A percentile compares a stretch with the other conserved stretches of the same genome.
Conservation (phyloP, 768 basidiomycete genomes). For the Dictyophora rubrovolvata region DNA sequence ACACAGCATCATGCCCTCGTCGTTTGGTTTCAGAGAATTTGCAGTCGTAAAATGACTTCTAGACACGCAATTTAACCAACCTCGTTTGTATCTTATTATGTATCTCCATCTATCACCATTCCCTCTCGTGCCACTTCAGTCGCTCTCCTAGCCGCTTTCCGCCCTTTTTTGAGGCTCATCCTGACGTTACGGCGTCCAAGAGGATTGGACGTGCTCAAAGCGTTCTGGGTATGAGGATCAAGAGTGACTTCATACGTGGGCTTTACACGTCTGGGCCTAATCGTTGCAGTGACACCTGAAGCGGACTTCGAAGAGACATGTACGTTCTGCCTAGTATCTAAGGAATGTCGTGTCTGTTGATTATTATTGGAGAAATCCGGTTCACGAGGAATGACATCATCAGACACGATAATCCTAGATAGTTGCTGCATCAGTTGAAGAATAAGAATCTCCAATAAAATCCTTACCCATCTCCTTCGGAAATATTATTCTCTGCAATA, state of each 20-base stretch:
- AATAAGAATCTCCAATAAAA: background rate
- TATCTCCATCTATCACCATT: slow-evolving; percentile 27
- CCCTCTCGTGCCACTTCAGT: slow-evolving; percentile 7
- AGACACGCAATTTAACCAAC: slow-evolving; percentile 11
- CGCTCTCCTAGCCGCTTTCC: slow-evolving; percentile 36
- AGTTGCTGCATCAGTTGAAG: background rate
- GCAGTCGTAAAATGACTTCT: background rate
- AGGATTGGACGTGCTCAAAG: slow-evolving; percentile 48
- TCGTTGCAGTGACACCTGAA: slow-evolving; percentile 33
- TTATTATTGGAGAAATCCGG: slow-evolving; percentile 1
- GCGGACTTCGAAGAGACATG: slow-evolving; percentile 13
- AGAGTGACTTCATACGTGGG: slow-evolving; percentile 43
- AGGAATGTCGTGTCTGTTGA: slow-evolving; percentile 1
- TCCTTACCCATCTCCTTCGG: slow-evolving; percentile 32
- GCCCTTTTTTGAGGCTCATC: slow-evolving; percentile 51
- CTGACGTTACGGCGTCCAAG: slow-evolving; percentile 51
- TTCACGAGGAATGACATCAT: slow-evolving; percentile 14
- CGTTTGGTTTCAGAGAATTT: no score
- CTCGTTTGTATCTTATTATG: background rate
- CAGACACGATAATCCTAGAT: slow-evolving; percentile 13
- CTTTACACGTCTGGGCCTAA: slow-evolving; percentile 38
- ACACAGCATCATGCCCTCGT: no score
- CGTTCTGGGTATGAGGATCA: slow-evolving; percentile 33
- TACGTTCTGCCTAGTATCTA: slow-evolving; percentile 3
- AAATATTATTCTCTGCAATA: slow-evolving; percentile 22